These are phyloP conservation scores for Apiospora sp. DNA, from an alignment of 2,329 filamentous ascomycete species.

Conservation along the genomic window DNA sequence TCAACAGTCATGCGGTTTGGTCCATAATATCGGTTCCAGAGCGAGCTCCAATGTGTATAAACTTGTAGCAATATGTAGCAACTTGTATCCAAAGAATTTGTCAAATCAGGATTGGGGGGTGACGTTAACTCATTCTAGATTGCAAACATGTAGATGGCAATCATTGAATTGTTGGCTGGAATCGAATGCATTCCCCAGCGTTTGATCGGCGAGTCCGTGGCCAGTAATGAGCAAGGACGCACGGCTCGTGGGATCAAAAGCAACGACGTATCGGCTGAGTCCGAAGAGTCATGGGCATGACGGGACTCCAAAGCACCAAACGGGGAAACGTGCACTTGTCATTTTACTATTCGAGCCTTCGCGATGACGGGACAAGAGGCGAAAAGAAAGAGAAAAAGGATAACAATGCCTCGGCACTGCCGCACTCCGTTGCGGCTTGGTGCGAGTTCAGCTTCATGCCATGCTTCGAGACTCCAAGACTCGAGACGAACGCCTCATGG, in stretches of 20 bases:
- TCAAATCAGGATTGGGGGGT: conserved; percentile 2
- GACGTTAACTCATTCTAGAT: conserved; percentile 7
- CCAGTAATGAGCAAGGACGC: not conserved
- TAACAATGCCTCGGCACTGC: not conserved
- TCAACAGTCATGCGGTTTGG: not conserved
- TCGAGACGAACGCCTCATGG: conserved; percentile 10
- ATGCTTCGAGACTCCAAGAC: not conserved
- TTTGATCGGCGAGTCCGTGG: conserved; percentile 11
- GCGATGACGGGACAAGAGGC: not conserved
- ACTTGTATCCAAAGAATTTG: conserved; percentile 24
- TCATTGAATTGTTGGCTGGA: not conserved
- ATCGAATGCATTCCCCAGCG: not conserved
- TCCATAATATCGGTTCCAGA: conserved; percentile 14
- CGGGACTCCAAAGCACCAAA: not conserved
- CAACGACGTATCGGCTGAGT: not conserved
- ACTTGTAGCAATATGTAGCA: conserved; percentile 26
- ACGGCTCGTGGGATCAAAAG: not conserved
- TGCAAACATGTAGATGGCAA: not conserved
- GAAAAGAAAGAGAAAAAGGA: not conserved
- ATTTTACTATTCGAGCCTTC: not conserved
- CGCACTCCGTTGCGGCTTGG: not conserved
- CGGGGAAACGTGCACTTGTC: not conserved
- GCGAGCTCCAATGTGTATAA: conserved; percentile 21
- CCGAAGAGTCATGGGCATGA: not conserved
- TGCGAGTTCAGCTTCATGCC: not conserved